Evolutionary conservation across 306 rosid species (phyloP).

Genomic region (Prunus kanzakura): DNA sequence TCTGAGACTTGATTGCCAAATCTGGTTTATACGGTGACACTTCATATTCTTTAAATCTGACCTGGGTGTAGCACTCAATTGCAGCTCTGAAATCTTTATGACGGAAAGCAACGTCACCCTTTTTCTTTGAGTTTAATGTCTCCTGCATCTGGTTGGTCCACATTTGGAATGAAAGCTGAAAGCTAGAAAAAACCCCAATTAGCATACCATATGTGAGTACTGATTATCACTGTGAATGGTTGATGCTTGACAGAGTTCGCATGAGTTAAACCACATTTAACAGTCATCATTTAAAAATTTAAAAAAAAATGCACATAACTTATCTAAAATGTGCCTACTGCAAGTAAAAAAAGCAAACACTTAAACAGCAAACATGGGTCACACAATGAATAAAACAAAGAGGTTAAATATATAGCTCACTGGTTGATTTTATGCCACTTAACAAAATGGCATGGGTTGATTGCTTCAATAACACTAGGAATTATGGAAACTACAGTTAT

Average conservation of each 20-base stretch:
- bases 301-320: background rate
- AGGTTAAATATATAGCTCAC: background rate
- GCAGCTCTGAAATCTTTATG: conserved; percentile 71
- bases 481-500: background rate
- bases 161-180: conserved; percentile 97
- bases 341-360: background rate
- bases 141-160: conserved; percentile 99
- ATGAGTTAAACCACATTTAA: background rate
- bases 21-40: background rate
- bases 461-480: background rate
- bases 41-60: conserved; percentile 21
- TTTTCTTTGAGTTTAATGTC: conserved; percentile 83
- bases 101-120: conserved; percentile 82
- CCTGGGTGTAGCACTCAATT: conserved; percentile 75
- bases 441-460: background rate
- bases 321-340: background rate
- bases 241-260: background rate
- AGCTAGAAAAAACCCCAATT: background rate
- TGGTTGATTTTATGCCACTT: background rate
- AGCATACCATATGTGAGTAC: conserved; percentile 3
- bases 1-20: conserved; percentile 1
- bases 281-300: background rate
- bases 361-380: background rate
- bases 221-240: background rate
- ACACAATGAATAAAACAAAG: background rate